These are phyloP conservation scores for Phytophthora macrochlamydospora DNA, from an alignment of 352 stramenopile genomes.

Conservation along the genomic window DNA sequence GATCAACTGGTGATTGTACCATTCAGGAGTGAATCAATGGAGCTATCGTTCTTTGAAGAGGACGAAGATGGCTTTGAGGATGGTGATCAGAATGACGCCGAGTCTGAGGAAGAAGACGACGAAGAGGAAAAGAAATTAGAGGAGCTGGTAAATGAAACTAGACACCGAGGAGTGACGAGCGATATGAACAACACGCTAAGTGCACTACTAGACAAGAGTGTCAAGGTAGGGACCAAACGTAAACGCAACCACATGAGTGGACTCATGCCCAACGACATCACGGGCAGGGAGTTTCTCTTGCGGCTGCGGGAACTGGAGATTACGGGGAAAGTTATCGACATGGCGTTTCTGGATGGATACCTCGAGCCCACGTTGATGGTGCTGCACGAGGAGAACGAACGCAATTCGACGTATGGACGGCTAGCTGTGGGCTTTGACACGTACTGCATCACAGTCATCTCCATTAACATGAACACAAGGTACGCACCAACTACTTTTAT, in stretches of 20 bases:
- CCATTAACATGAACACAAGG: conserved; percentile 88
- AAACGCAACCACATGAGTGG: conserved; percentile 77
- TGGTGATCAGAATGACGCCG: conserved; percentile 28
- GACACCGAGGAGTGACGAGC: conserved; percentile 60
- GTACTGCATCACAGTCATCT: conserved; percentile 85
- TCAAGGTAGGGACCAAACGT: conserved; percentile 76
- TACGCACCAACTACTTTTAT: conserved; percentile 9
- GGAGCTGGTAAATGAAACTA: conserved; percentile 76
- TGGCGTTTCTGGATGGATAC: conserved; percentile 86
- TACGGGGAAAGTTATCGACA: conserved; percentile 74
- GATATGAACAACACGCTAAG: conserved; percentile 71
- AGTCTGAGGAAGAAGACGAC: conserved; percentile 72
- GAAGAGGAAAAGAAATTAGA: conserved; percentile 82
- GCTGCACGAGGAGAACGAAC: conserved; percentile 85
- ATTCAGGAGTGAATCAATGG: conserved; percentile 78
- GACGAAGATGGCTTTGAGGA: conserved; percentile 78
- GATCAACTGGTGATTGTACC: conserved; percentile 86
- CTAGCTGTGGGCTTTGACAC: conserved; percentile 80
- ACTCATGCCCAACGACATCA: conserved; percentile 71
- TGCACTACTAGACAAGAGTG: conserved; percentile 78
- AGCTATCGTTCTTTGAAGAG: conserved; percentile 81
- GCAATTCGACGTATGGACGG: conserved; percentile 67
- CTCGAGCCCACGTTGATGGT: conserved; percentile 88
- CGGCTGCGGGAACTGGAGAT: conserved; percentile 80
- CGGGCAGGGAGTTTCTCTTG: conserved; percentile 77